Evolutionary conservation across 2,329 filamentous ascomycete species (phyloP).

Genomic region (Diaporthe helianthi): DNA sequence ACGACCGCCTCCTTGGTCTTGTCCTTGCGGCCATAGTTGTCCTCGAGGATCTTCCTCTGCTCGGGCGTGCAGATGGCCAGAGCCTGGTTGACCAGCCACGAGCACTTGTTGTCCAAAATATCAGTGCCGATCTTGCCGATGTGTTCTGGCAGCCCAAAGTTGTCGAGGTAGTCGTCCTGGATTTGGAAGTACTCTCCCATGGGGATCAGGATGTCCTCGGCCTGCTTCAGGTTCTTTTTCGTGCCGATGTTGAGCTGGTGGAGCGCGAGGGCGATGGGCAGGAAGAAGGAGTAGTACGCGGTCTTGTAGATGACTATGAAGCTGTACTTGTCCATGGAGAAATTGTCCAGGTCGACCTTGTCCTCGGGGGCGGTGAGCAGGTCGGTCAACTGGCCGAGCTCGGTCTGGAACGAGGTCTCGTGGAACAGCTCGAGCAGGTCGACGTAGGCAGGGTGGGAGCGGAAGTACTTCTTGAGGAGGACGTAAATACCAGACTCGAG

Average conservation of each 20-base stretch:
- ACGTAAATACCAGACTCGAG: slow-evolving; percentile 90
- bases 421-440: slow-evolving; percentile 97
- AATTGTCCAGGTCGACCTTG: slow-evolving; percentile 90
- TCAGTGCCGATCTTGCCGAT: slow-evolving; percentile 99
- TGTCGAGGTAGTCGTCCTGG: slow-evolving; percentile 98
- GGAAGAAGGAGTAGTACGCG: slow-evolving; percentile 98
- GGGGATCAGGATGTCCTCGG: slow-evolving; percentile 91
- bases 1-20: slow-evolving; percentile 80
- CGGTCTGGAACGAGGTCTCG: slow-evolving; percentile 91
- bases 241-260: slow-evolving; percentile 86
- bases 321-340: slow-evolving; percentile 91
- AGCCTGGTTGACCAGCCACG: slow-evolving; percentile 96
- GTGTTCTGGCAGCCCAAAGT: slow-evolving; percentile 88
- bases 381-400: slow-evolving; percentile 93
- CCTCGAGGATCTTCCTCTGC: slow-evolving; percentile 86
- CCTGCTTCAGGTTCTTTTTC: slow-evolving; percentile 85
- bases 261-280: slow-evolving; percentile 90
- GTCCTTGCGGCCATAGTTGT: slow-evolving; percentile 95
- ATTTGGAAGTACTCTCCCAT: slow-evolving; percentile 99
- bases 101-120: slow-evolving; percentile 99
- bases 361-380: slow-evolving; percentile 96
- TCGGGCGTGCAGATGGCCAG: slow-evolving; percentile 80
- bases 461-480: slow-evolving; percentile 93
- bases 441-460: slow-evolving; percentile 83
- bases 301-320: slow-evolving; percentile 99